phyloP scores from a whole-genome alignment of 768 basidiomycete species.

The Udeniomyces megalosporus region DNA sequence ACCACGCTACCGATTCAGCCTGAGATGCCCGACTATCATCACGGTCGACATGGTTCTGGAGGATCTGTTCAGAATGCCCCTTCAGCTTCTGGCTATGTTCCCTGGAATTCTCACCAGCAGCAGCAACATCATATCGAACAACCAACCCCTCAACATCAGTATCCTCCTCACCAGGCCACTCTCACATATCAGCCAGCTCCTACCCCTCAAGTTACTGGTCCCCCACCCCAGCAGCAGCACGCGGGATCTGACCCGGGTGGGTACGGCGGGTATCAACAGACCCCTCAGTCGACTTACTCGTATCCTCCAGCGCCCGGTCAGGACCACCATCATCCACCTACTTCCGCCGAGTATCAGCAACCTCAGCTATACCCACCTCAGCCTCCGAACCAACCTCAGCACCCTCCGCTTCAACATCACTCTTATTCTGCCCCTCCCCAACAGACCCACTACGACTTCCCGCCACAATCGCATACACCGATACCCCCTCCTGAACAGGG shows the following conservation, averaged over 20 bases:
- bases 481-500: not conserved
- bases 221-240: not conserved
- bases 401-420: not conserved
- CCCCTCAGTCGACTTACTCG: too few relatives aligned
- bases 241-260: too few relatives aligned
- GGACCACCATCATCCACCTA: not conserved
- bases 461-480: not conserved
- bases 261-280: too few relatives aligned
- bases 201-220: not conserved
- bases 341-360: not conserved
- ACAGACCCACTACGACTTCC: not conserved
- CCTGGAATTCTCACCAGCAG: not conserved
- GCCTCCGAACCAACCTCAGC: not conserved
- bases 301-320: too few relatives aligned
- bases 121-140: not conserved
- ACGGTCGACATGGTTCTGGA: not conserved
- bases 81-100: not conserved
- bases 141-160: not conserved
- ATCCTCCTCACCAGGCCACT: not conserved
- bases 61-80: not conserved
- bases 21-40: not conserved
- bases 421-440: not conserved
- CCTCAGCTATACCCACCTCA: not conserved
- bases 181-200: not conserved
- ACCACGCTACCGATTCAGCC: not conserved